A percentile compares a stretch with the other conserved stretches of the same genome.
Evolutionary conservation across 306 rosid genomes (phyloP).

Genomic region (Vicia sativa): DNA sequence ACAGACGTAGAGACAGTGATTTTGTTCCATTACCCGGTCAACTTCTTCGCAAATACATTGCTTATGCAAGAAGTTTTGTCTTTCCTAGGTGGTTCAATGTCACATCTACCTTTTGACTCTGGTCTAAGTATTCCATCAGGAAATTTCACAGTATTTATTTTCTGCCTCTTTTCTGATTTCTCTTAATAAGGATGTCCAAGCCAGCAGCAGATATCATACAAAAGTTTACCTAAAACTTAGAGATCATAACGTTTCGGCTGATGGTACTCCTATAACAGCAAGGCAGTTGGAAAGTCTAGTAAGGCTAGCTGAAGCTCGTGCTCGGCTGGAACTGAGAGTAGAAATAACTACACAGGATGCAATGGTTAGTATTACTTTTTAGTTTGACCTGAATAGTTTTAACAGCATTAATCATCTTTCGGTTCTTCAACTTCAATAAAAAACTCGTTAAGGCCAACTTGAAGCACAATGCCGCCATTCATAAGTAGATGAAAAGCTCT

Average conservation of each 20-base stretch:
- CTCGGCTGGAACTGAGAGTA: constrained; percentile 85
- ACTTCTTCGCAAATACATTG: constrained; percentile 91
- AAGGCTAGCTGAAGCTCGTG: constrained; percentile 94
- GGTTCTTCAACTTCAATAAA: constrained; percentile 13
- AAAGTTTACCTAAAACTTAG: constrained; percentile 80
- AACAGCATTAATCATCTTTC: constrained; percentile 15
- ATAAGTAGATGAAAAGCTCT: constrained; percentile 9
- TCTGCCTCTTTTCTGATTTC: constrained; percentile 33
- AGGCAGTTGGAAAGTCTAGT: constrained; percentile 96
- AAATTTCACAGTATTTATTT: constrained; percentile 28
- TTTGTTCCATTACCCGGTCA: constrained; percentile 85
- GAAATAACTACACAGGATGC: constrained; percentile 89
- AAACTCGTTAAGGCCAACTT: constrained; percentile 23
- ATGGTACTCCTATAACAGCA: constrained; percentile 93
- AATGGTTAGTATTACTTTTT: constrained; percentile 55
- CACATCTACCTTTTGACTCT: constrained; percentile 37
- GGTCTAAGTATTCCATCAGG: constrained; percentile 32
- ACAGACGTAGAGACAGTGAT: constrained; percentile 62
- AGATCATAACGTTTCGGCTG: constrained; percentile 78
- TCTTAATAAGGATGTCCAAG: constrained; percentile 77
- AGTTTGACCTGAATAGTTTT: constrained; percentile 26
- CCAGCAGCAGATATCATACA: constrained; percentile 87
- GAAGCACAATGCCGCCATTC: constrained; percentile 9
- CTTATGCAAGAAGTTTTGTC: constrained; percentile 82
- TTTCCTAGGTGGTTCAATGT: constrained; percentile 71